phyloP scores from a whole-genome alignment of 306 rosid species.

The Urtica urens region DNA sequence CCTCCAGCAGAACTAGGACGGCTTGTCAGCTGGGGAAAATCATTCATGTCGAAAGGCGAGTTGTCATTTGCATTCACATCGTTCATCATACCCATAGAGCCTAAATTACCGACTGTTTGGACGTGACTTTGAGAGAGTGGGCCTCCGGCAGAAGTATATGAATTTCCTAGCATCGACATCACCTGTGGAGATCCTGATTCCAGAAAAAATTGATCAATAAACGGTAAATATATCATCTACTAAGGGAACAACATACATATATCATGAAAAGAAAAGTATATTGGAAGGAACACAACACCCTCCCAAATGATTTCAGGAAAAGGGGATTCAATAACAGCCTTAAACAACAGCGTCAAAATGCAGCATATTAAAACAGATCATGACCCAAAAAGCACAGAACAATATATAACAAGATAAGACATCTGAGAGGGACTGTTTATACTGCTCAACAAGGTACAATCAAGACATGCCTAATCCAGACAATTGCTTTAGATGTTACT shows the following conservation, averaged over 20 bases:
- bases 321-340: too few species aligned
- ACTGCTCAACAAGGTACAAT: too few species aligned
- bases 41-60: slow-evolving; percentile 86
- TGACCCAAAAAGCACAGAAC: too few species aligned
- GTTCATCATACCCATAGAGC: slow-evolving; percentile 87
- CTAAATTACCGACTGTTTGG: slow-evolving; percentile 61
- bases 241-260: too few species aligned
- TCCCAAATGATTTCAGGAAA: background rate
- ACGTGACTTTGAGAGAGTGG: slow-evolving; percentile 77
- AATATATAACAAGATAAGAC: too few species aligned
- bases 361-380: too few species aligned
- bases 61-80: slow-evolving; percentile 70
- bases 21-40: slow-evolving; percentile 81
- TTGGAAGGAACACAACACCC: background rate
- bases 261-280: background rate
- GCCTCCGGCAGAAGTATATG: slow-evolving; percentile 81
- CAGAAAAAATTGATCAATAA: slow-evolving; percentile 24
- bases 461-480: too few species aligned
- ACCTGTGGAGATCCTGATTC: slow-evolving; percentile 87
- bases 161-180: slow-evolving; percentile 75
- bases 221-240: background rate
- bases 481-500: too few species aligned
- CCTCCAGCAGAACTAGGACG: slow-evolving; percentile 98
- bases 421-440: too few species aligned
- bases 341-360: too few species aligned